These are phyloP conservation scores for Westerdykella aurantiaca DNA, from an alignment of 2,329 filamentous ascomycete species.

Conservation along the genomic window DNA sequence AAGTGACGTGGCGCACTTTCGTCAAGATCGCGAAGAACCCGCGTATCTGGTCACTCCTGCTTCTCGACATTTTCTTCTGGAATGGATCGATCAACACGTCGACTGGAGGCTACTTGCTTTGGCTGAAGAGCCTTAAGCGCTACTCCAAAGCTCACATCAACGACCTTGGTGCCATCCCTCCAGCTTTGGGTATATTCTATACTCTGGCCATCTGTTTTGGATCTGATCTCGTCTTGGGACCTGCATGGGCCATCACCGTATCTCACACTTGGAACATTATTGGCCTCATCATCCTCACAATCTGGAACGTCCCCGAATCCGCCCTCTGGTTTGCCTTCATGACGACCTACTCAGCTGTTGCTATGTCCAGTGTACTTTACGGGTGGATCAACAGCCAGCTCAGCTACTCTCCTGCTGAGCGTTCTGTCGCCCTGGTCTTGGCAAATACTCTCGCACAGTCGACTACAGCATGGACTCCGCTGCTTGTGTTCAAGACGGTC, in stretches of 20 bases:
- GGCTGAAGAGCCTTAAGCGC: slow-evolving; percentile 52
- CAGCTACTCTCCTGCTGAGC: slow-evolving; percentile 42
- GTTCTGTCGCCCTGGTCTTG: slow-evolving; percentile 47
- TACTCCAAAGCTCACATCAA: slow-evolving; percentile 47
- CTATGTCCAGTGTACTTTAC: slow-evolving; percentile 52
- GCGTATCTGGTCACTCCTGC: slow-evolving; percentile 48
- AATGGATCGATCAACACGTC: slow-evolving; percentile 46
- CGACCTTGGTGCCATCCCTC: slow-evolving; percentile 48
- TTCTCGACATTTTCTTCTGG: slow-evolving; percentile 54
- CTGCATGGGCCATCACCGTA: slow-evolving; percentile 51
- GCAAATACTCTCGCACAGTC: slow-evolving; percentile 31
- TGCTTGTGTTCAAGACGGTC: too few relatives aligned
- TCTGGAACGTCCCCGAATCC: slow-evolving; percentile 53
- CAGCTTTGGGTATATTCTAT: slow-evolving; percentile 54
- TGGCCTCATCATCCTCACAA: slow-evolving; percentile 49
- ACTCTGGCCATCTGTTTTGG: slow-evolving; percentile 50
- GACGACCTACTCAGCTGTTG: slow-evolving; percentile 46
- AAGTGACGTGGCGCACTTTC: slow-evolving; percentile 17
- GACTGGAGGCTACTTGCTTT: slow-evolving; percentile 50
- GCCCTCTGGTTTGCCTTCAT: slow-evolving; percentile 52
- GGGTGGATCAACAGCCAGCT: slow-evolving; percentile 53
- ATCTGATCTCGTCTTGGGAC: slow-evolving; percentile 50
- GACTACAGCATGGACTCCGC: too few relatives aligned
- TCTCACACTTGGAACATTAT: slow-evolving; percentile 48
- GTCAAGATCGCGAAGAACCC: slow-evolving; percentile 30